Percentiles rank a stretch among this genome's conserved stretches.
phyloP scores from a whole-genome alignment of 805 yeast species.

The Myxozyma neotropica region DNA sequence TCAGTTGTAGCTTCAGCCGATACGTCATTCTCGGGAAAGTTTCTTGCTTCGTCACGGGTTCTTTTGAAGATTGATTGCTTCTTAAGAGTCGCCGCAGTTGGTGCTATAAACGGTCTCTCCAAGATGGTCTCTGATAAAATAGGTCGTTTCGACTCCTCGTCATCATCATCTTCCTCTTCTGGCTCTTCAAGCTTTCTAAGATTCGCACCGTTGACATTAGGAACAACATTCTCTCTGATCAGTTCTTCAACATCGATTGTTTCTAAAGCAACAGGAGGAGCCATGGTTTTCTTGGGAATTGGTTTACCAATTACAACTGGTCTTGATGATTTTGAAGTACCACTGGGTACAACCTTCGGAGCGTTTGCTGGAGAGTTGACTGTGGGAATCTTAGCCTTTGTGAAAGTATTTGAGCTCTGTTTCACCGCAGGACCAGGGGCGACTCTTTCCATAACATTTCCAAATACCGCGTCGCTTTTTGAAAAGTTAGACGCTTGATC shows the following conservation, averaged over 20 bases:
- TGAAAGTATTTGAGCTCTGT: not conserved
- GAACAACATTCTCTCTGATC: conserved; percentile 12
- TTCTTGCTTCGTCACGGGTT: not conserved
- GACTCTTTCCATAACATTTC: conserved; percentile 2
- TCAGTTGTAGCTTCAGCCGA: not conserved
- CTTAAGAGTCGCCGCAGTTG: not conserved
- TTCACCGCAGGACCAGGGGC: not conserved
- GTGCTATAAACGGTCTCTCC: conserved; percentile 23
- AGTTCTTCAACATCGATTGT: conserved; percentile 19
- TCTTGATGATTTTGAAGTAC: not conserved
- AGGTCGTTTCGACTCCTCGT: conserved; percentile 9
- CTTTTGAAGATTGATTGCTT: conserved; percentile 15
- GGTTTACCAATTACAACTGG: not conserved
- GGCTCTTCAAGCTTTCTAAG: not conserved
- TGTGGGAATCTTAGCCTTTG: not conserved
- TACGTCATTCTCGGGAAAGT: not conserved
- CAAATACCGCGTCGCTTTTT: not conserved
- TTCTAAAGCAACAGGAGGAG: conserved; percentile 2
- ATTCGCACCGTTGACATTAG: not conserved
- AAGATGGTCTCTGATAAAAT: conserved; percentile 25
- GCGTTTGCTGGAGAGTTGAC: not conserved
- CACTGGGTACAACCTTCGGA: not conserved
- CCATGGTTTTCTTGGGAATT: not conserved
- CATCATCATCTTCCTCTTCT: conserved; percentile 9
- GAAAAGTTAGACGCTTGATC: not conserved